These are phyloP conservation scores for Cutaneotrichosporon sp. DNA, from an alignment of 1,284 basidiomycete genomes.

Conservation along the genomic window DNA sequence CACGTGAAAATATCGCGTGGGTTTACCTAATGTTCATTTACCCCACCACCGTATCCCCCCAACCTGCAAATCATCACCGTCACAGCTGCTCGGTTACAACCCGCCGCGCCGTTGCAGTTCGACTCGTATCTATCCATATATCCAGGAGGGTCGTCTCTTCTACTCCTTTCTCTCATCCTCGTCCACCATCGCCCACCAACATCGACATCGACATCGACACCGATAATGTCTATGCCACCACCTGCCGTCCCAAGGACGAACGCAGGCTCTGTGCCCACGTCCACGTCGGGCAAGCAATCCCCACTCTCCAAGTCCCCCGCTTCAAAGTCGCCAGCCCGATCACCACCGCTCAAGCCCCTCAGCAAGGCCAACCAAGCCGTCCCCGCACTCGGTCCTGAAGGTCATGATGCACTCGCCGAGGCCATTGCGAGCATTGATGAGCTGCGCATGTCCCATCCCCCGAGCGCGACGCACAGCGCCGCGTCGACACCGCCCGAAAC, in stretches of 20 bases:
- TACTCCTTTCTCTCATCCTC: background rate
- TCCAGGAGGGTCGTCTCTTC: too few species aligned
- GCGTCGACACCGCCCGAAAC: background rate
- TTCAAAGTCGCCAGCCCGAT: constrained; percentile 20
- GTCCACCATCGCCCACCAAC: background rate
- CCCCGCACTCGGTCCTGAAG: constrained; percentile 21
- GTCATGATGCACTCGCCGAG: constrained; percentile 31
- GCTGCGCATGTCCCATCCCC: constrained; percentile 33
- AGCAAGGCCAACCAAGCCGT: constrained; percentile 6
- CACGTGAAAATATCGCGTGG: background rate
- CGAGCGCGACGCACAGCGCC: too few species aligned
- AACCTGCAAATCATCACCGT: too few species aligned
- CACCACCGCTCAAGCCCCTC: constrained; percentile 11
- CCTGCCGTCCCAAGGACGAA: constrained; percentile 7
- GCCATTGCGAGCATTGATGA: constrained; percentile 43
- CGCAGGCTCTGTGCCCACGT: background rate
- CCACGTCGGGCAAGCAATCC: background rate
- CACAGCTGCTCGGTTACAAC: too few species aligned
- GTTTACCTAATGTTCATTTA: too few species aligned
- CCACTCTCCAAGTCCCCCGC: constrained; percentile 1
- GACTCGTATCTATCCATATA: too few species aligned
- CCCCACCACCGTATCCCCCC: too few species aligned
- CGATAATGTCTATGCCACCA: constrained; percentile 31
- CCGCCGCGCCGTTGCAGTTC: too few species aligned
- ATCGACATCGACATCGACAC: background rate